phyloP scores from a whole-genome alignment of 345 rosid genomes.

The Triadica sebifera region DNA sequence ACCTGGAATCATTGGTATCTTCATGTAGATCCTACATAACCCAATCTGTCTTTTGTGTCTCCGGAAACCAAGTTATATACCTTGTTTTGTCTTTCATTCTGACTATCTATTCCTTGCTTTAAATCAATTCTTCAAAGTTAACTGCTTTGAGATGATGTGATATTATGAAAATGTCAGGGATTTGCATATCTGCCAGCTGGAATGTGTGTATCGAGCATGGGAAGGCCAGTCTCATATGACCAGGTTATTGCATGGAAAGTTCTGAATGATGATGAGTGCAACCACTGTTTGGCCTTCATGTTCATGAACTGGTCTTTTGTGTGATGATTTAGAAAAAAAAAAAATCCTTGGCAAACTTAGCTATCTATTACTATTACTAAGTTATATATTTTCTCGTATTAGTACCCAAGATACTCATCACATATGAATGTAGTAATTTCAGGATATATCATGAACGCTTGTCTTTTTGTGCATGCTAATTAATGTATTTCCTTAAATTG shows the following conservation, averaged over 20 bases:
- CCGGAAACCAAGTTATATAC: background rate
- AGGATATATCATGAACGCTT: conserved; percentile 8
- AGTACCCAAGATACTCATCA: background rate
- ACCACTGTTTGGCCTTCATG: conserved; percentile 88
- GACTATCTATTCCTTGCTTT: background rate
- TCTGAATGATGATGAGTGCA: conserved; percentile 74
- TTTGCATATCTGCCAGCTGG: conserved; percentile 83
- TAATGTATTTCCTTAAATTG: conserved; percentile 5
- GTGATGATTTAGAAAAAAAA: conserved; percentile 27
- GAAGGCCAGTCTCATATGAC: conserved; percentile 83
- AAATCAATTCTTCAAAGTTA: background rate
- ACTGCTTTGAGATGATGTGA: background rate
- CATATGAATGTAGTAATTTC: conserved; percentile 1
- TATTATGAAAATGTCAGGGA: conserved; percentile 46
- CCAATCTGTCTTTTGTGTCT: background rate
- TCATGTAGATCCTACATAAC: too few relatives aligned
- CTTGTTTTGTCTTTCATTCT: background rate
- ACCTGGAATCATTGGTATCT: too few relatives aligned
- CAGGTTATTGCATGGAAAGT: conserved; percentile 96
- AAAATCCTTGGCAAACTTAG: background rate
- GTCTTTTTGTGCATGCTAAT: background rate
- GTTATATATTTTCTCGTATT: conserved; percentile 2
- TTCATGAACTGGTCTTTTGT: conserved; percentile 95
- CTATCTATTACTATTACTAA: background rate
- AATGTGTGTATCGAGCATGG: conserved; percentile 93